Evolutionary conservation across 805 yeast genomes (phyloP).

Genomic region (Metschnikowia lachancei): DNA sequence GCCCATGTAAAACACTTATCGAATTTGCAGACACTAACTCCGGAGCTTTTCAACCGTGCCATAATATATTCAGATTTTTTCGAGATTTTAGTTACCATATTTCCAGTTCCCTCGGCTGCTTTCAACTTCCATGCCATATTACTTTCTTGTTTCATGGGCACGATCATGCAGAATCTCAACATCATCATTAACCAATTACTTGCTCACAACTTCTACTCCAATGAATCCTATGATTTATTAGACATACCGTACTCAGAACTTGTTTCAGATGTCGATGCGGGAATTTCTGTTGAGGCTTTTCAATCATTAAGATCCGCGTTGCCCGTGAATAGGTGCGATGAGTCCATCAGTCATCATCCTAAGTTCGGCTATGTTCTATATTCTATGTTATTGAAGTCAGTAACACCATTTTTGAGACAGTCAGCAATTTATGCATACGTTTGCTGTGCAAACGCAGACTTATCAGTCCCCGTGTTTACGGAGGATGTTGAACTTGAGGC

Average conservation of each 20-base stretch:
- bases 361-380: slow-evolving; percentile 43
- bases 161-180: slow-evolving; percentile 46
- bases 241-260: slow-evolving; percentile 38
- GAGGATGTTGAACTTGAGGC: slow-evolving; percentile 44
- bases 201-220: slow-evolving; percentile 25
- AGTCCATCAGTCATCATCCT: slow-evolving; percentile 18
- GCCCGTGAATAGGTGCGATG: slow-evolving; percentile 10
- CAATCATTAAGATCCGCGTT: slow-evolving; percentile 20
- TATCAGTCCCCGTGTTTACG: slow-evolving; percentile 25
- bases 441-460: slow-evolving; percentile 46
- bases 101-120: slow-evolving; percentile 48
- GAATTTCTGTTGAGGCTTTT: slow-evolving; percentile 24
- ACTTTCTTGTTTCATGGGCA: slow-evolving; percentile 49
- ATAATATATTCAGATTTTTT: slow-evolving; percentile 50
- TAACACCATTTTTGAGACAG: slow-evolving; percentile 65
- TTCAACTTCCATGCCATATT: slow-evolving; percentile 47
- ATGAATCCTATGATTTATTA: slow-evolving; percentile 25
- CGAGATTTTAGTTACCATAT: slow-evolving; percentile 47
- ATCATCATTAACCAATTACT: slow-evolving; percentile 28
- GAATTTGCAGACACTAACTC: slow-evolving; percentile 31
- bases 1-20: slow-evolving; percentile 36
- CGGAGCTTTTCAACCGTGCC: slow-evolving; percentile 32
- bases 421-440: slow-evolving; percentile 56
- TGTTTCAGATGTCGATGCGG: slow-evolving; percentile 23
- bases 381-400: slow-evolving; percentile 53